phyloP scores from a whole-genome alignment of 225 moss, liverwort and hornwort genomes.

The Marchantia paleacea region DNA sequence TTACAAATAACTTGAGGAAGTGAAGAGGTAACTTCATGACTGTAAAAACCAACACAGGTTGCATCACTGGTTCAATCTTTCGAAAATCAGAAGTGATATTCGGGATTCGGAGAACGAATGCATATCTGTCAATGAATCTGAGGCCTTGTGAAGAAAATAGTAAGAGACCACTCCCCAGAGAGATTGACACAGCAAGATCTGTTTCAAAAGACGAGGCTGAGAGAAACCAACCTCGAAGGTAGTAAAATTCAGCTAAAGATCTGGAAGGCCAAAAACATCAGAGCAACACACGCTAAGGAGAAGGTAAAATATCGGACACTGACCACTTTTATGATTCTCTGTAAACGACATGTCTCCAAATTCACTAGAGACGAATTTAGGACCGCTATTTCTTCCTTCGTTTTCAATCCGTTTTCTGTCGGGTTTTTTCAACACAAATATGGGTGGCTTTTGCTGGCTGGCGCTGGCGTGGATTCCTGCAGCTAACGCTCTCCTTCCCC shows the following conservation, averaged over 20 bases:
- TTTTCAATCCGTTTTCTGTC: slow-evolving; percentile 13
- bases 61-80: background rate
- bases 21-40: background rate
- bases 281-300: background rate
- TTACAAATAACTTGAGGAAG: background rate
- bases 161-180: background rate
- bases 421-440: slow-evolving; percentile 46
- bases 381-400: slow-evolving; percentile 1
- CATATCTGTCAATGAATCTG: background rate
- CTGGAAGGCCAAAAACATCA: too few species aligned
- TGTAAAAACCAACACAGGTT: background rate
- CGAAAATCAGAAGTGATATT: background rate
- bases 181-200: background rate
- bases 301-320: background rate
- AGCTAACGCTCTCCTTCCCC: background rate
- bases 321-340: slow-evolving; percentile 39
- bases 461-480: slow-evolving; percentile 15
- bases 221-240: too few species aligned
- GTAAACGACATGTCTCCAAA: slow-evolving; percentile 19
- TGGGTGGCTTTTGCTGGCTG: slow-evolving; percentile 27
- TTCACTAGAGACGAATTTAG: slow-evolving; percentile 14
- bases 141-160: background rate
- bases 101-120: too few species aligned
- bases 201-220: background rate
- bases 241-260: too few species aligned